These are phyloP conservation scores for Trichocladium uniseriatum DNA, from an alignment of 495 filamentous ascomycete genomes.

Conservation along the genomic window DNA sequence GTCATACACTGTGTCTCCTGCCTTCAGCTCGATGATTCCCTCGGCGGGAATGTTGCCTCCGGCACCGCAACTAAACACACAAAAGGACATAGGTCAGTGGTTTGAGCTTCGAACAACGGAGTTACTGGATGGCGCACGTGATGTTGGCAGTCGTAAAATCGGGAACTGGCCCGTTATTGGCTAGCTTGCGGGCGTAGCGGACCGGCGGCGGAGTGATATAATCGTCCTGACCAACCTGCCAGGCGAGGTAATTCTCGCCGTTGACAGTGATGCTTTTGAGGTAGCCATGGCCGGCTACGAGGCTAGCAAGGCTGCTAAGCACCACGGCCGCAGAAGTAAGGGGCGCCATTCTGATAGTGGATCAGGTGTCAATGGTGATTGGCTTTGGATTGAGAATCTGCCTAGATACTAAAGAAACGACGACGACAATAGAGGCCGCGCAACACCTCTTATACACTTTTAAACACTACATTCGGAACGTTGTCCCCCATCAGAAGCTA, in stretches of 20 bases:
- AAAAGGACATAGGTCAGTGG: background rate
- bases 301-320: conserved; percentile 4
- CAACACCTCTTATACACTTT: no score
- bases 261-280: conserved; percentile 16
- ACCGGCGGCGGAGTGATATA: conserved; percentile 12
- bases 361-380: no score
- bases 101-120: no score
- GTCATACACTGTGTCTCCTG: conserved; percentile 16
- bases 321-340: background rate
- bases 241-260: conserved; percentile 15
- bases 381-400: no score
- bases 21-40: conserved; percentile 14
- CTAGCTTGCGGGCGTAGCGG: conserved; percentile 13
- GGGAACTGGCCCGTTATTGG: conserved; percentile 17
- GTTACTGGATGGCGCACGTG: background rate
- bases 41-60: conserved; percentile 11
- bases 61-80: conserved; percentile 7
- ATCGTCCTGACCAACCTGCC: conserved; percentile 17
- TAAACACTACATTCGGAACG: no score
- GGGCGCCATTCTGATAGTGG: background rate
- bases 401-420: no score
- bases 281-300: conserved; percentile 14
- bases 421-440: no score
- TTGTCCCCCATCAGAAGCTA: background rate
- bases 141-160: conserved; percentile 16